A percentile compares a stretch with the other conserved stretches of the same genome.
Conservation (phyloP, 352 stramenopile species). For the Halophytophthora batemanensis region DNA sequence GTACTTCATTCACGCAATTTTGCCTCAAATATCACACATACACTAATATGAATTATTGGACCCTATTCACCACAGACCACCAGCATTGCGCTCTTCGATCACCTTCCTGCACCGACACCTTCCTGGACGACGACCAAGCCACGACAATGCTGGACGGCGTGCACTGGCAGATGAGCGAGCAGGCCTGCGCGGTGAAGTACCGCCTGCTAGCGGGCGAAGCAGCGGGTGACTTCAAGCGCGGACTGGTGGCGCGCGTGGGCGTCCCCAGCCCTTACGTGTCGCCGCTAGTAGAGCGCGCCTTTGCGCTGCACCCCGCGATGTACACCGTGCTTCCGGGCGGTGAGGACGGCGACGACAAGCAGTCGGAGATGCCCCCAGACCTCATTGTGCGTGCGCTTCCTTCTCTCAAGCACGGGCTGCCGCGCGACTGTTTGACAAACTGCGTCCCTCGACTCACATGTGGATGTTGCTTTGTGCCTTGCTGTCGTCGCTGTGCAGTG, state of each 20-base stretch:
- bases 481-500: constrained; percentile 27
- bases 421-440: background rate
- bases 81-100: no score
- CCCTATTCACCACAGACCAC: no score
- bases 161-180: constrained; percentile 41
- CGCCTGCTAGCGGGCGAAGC: constrained; percentile 27
- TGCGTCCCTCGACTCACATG: constrained; percentile 8
- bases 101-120: no score
- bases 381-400: constrained; percentile 30
- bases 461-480: constrained; percentile 1
- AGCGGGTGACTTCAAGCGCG: constrained; percentile 23
- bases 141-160: constrained; percentile 6
- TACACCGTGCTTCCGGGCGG: constrained; percentile 30
- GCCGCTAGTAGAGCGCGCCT: constrained; percentile 41
- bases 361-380: constrained; percentile 15
- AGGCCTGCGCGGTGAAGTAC: constrained; percentile 34
- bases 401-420: background rate
- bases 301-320: constrained; percentile 42
- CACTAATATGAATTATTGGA: no score
- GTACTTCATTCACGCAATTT: no score
- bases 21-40: no score
- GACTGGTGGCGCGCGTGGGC: constrained; percentile 31
- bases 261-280: constrained; percentile 42
- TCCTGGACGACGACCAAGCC: no score
- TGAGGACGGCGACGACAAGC: background rate